Base-by-base conservation (phyloP, 305 asterid genomes). In the Rubia balearica region DNA sequence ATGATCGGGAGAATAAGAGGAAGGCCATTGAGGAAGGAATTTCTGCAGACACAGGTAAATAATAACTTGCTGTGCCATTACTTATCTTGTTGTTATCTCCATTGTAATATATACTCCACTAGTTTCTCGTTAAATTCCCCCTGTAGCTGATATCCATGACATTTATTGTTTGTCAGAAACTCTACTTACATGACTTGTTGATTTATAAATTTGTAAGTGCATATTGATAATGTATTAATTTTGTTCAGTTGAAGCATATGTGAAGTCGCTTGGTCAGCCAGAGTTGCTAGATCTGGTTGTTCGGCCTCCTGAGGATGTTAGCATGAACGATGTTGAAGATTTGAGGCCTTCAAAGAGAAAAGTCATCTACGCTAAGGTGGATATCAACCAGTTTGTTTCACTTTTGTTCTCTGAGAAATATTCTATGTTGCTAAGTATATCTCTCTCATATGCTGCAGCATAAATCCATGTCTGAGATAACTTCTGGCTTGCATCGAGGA, bases 401-500 rank as follows among this genome's bases (percentile, higher is more conserved):
- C 48, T 53, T 68, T 5, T 72, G 51, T 71, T 63, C 66, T 64
- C n/a, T 21, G 27, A 62, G 12, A 61, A 24, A 12, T 22, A 64
- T 74, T 65, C 48, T 56, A 21, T 41, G 5, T 43, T 59, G 21
- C 16, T 49, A 46, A 43, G 42, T 67, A 42, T 60, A 65, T 36
- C 57, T 66, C 71, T 69, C 74, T 76, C 33, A 1, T 73, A 61
- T 81, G 69, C 56, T 78, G 78, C 88, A 94, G 99, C 99, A 95
- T 87, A 95, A 91, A 79, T 98, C 98, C 71, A 90, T 95, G 96
- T 94, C 99, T 53, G 98, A 91, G 86, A 88, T 94, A 79, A 94
- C 99, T 78, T 81, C 98, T 85, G 98, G 99, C 53, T 84, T 95
- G 85, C 97, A 80, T 79, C 85, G 88, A 73, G 97, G 98, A 78